Conservation (phyloP, 2,329 filamentous ascomycete species). For the Calonectria montana region DNA sequence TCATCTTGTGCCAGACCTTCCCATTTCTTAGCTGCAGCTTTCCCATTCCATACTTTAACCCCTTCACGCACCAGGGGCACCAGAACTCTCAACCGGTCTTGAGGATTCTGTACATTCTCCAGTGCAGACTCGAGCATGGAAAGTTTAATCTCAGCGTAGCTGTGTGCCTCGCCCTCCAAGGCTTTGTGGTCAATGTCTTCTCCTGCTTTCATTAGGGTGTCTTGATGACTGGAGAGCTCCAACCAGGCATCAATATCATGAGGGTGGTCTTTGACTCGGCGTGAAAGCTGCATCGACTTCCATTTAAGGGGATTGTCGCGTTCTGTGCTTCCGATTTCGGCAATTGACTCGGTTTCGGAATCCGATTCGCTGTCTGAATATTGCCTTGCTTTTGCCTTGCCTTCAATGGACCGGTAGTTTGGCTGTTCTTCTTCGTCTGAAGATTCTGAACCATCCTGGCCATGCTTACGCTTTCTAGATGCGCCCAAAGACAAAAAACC, state of each 20-base stretch:
- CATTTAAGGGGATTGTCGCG: constrained; percentile 60
- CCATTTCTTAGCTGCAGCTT: constrained; percentile 74
- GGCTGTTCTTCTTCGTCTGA: constrained; percentile 60
- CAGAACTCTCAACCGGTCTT: constrained; percentile 70
- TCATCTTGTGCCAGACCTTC: constrained; percentile 53
- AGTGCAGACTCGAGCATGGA: constrained; percentile 84
- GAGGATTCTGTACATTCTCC: constrained; percentile 58
- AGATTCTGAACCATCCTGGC: constrained; percentile 47
- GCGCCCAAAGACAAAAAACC: constrained; percentile 62
- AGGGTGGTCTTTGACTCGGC: constrained; percentile 73
- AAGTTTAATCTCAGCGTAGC: constrained; percentile 82
- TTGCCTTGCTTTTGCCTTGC: constrained; percentile 65
- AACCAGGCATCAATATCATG: constrained; percentile 80
- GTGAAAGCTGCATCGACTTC: constrained; percentile 71
- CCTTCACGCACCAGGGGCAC: constrained; percentile 80
- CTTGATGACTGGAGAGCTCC: constrained; percentile 82
- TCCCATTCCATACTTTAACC: constrained; percentile 76
- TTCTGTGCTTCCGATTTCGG: constrained; percentile 46
- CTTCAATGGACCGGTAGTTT: constrained; percentile 75
- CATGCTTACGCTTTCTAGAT: constrained; percentile 56
- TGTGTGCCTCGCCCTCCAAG: constrained; percentile 71
- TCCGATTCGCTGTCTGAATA: constrained; percentile 62
- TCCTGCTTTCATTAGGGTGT: constrained; percentile 68
- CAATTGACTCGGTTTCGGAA: constrained; percentile 58
- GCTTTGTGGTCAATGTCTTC: constrained; percentile 55